Percentiles rank a stretch among this genome's conserved stretches.
Evolutionary conservation across 108 stramenopile genomes (phyloP).

Genomic region (Fistulifera solaris): DNA sequence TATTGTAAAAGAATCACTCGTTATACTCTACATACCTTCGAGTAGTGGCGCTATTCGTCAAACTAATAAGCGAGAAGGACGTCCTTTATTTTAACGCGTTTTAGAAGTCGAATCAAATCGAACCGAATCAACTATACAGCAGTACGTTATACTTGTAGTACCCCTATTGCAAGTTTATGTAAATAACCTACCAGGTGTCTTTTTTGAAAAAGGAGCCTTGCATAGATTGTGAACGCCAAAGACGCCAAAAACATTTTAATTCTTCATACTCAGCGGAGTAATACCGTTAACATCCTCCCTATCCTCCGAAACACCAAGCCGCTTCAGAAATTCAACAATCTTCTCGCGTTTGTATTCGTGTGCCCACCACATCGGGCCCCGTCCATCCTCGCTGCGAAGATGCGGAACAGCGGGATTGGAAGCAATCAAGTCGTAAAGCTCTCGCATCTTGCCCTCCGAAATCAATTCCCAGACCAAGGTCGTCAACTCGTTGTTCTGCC

Average conservation of each 20-base stretch:
- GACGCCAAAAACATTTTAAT: background rate
- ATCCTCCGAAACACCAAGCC: slow-evolving; percentile 55
- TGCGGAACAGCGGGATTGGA: slow-evolving; percentile 49
- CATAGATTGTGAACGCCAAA: too few species aligned
- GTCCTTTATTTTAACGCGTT: too few species aligned
- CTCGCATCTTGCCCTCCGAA: slow-evolving; percentile 22
- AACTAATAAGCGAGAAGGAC: too few species aligned
- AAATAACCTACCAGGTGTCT: too few species aligned
- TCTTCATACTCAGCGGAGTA: slow-evolving; percentile 40
- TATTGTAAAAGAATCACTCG: too few species aligned
- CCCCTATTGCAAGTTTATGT: too few species aligned
- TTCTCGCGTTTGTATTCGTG: slow-evolving; percentile 54
- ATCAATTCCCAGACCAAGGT: slow-evolving; percentile 65
- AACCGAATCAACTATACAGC: too few species aligned
- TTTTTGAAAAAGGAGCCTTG: too few species aligned
- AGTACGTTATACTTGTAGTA: too few species aligned
- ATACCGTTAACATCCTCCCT: slow-evolving; percentile 61
- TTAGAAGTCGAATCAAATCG: too few species aligned
- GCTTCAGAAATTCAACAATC: slow-evolving; percentile 57
- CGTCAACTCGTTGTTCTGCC: slow-evolving; percentile 60
- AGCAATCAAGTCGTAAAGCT: slow-evolving; percentile 29
- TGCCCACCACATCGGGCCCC: slow-evolving; percentile 85
- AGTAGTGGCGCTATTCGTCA: too few species aligned
- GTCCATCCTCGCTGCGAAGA: slow-evolving; percentile 46
- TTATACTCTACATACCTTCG: too few species aligned